Evolutionary conservation across 345 rosid genomes (phyloP), one percentile per base, ranked within the genome.

Genomic region (Punica granatum): DNA sequence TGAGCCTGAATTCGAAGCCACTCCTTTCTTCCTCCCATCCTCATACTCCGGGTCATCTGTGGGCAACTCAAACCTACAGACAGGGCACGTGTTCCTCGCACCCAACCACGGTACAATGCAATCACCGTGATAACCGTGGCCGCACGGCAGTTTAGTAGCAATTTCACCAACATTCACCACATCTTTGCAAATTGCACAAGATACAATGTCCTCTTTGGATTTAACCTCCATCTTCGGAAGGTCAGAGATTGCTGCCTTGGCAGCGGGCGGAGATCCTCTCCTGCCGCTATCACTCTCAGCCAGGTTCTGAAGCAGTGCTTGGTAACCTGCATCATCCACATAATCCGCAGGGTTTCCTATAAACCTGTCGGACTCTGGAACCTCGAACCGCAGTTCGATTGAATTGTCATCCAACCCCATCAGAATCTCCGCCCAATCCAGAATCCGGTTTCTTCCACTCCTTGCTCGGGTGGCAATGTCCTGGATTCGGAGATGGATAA

Each of bases 31-130:
- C 76, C 81, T 86, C 70, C 76, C 83, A 74, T 83, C 79, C 76
- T 86, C 90, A 25, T 86, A 88, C 71, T 88, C 94, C 0, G 76
- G 37, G 72, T 86, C 94, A 83, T 86, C 91, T 7, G 91, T 86
- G n/a, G 77, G 73, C 70, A 86, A 68, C 78, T 86, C 88, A 39
- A 75, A 86, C 79, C 94, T 72, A 70, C 90, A 86, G 51, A 88
- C 83, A 12, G 94, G 89, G 59, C 94, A 88, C 7, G 94, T 79
- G 73, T 88, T 88, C 73, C 90, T 86, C 66, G 90, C 78, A 15
- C 76, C 85, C 70, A 88, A 60, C 94, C 94, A 88, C 15, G 88
- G 89, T 39, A 88, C 73, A 32, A 88, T 86, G 75, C 94, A 88
- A 14, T 77, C 78, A 28, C 81, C 83, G n/a, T 86, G 94, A 75